A percentile compares a stretch with the other conserved stretches of the same genome.
phyloP scores from a whole-genome alignment of 2,329 filamentous ascomycete genomes.

The Monosporascus sp. region DNA sequence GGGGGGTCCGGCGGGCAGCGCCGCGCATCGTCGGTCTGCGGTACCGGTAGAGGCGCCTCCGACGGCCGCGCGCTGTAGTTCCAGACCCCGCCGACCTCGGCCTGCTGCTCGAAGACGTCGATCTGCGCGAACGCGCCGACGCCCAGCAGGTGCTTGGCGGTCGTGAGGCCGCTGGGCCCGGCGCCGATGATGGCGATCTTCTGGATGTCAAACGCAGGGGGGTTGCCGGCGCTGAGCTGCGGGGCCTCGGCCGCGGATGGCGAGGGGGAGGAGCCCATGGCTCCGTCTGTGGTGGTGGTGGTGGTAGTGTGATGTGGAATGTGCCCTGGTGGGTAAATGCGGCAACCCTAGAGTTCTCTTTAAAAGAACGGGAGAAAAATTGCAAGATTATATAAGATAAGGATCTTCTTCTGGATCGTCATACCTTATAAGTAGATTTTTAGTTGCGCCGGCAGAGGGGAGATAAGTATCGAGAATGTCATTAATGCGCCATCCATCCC shows the following conservation, averaged over 20 bases:
- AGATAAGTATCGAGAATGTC: no score
- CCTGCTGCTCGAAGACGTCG: slow-evolving; percentile 76
- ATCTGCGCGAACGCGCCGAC: slow-evolving; percentile 64
- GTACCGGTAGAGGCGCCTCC: slow-evolving; percentile 48
- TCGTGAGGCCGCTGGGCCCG: slow-evolving; percentile 71
- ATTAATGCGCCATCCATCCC: no score
- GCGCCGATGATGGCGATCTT: slow-evolving; percentile 76
- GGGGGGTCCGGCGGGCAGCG: slow-evolving; percentile 60
- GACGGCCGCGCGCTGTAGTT: slow-evolving; percentile 57
- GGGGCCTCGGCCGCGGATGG: background rate
- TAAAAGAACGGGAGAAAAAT: no score
- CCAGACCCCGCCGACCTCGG: slow-evolving; percentile 77
- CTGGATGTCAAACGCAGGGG: slow-evolving; percentile 42
- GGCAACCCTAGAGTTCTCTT: no score
- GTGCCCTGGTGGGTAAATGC: no score
- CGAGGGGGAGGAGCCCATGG: slow-evolving; percentile 14
- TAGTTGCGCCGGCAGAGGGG: no score
- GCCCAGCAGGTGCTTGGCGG: slow-evolving; percentile 74
- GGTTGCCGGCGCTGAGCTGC: background rate
- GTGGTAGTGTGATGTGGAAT: no score
- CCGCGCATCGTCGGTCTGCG: slow-evolving; percentile 56
- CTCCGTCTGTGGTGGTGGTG: no score
- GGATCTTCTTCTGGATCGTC: no score
- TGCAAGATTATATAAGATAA: no score
- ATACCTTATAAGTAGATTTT: no score